phyloP scores from a whole-genome alignment of 805 yeast genomes.

The Monosporozyma aerobia region DNA sequence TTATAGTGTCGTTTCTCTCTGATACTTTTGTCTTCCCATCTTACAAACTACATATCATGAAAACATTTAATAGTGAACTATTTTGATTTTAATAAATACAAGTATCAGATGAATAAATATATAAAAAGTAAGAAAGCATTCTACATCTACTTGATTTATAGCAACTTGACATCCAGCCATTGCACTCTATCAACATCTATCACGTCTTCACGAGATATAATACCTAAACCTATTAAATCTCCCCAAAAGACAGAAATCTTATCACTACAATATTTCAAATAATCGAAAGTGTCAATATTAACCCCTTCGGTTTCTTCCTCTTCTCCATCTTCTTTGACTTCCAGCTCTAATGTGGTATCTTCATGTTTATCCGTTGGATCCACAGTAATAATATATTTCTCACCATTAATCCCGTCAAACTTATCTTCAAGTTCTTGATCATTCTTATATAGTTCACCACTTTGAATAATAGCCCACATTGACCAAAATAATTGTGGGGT shows the following conservation, averaged over 20 bases:
- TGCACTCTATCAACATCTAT: background rate
- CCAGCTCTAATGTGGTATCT: background rate
- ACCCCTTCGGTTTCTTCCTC: slow-evolving; percentile 25
- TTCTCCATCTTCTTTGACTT: slow-evolving; percentile 21
- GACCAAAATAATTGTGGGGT: slow-evolving; percentile 75
- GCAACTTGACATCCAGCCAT: slow-evolving; percentile 2
- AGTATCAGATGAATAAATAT: background rate
- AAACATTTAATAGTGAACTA: background rate
- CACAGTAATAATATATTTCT: slow-evolving; percentile 35
- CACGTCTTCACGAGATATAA: slow-evolving; percentile 31
- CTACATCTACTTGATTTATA: background rate
- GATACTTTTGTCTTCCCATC: background rate
- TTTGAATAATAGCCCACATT: slow-evolving; percentile 85
- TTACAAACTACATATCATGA: background rate
- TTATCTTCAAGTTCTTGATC: slow-evolving; percentile 28
- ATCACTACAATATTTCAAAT: slow-evolving; percentile 63
- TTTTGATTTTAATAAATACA: background rate
- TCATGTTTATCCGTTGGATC: slow-evolving; percentile 2
- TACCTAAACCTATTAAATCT: slow-evolving; percentile 56
- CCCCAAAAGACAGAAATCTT: slow-evolving; percentile 68
- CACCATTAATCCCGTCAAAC: slow-evolving; percentile 50
- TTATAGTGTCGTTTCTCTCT: background rate
- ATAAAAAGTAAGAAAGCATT: background rate
- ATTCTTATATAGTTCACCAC: slow-evolving; percentile 33
- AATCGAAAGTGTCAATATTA: slow-evolving; percentile 64